Evolutionary conservation across 73 alveolate species (phyloP).

Genomic region (Paramecium sonneborni): DNA sequence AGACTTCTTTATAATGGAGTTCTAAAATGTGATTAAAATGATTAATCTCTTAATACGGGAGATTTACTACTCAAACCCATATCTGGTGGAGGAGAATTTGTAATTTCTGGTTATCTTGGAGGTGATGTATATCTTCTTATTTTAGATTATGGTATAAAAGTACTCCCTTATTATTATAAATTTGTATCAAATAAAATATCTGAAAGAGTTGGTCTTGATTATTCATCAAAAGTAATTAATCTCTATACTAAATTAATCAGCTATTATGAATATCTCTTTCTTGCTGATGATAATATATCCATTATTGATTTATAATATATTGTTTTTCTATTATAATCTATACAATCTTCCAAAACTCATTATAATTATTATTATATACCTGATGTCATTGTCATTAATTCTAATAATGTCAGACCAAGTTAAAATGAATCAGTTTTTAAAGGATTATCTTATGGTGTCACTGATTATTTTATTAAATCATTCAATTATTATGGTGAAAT

Average conservation of each 20-base stretch:
- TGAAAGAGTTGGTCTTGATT: not conserved
- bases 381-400: conserved; percentile 44
- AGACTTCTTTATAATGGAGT: conserved; percentile 6
- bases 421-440: not conserved
- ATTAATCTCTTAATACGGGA: not conserved
- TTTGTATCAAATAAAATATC: conserved; percentile 7
- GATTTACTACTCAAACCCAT: conserved; percentile 21
- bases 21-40: not conserved
- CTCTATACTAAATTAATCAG: not conserved
- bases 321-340: not conserved
- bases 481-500: conserved; percentile 18
- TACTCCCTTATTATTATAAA: not conserved
- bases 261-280: not conserved
- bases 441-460: not conserved
- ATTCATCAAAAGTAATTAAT: not conserved
- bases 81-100: conserved; percentile 11
- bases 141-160: not conserved
- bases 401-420: not conserved
- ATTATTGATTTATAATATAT: not conserved
- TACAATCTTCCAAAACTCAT: not conserved
- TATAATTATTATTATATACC: not conserved
- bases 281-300: conserved; percentile 16
- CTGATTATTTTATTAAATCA: not conserved
- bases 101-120: not conserved
- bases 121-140: conserved; percentile 1